Evolutionary conservation across 768 basidiomycete species (phyloP).

Genomic region (Lentinula edodes): DNA sequence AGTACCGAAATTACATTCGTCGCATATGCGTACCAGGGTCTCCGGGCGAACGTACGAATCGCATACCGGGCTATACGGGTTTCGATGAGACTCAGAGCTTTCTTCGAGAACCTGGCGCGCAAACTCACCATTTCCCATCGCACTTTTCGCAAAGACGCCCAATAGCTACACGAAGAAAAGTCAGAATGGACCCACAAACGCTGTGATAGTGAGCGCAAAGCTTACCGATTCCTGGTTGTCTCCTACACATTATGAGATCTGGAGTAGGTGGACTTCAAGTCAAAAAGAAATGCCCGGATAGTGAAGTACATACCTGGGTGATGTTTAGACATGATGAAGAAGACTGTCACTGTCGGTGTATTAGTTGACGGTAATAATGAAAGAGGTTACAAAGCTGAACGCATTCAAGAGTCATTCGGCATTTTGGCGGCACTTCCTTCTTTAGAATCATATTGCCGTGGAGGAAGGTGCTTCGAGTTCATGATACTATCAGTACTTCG

Average conservation of each 20-base stretch:
- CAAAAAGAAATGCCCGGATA: no score
- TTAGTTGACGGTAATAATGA: neutral
- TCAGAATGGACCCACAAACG: slow-evolving; percentile 8
- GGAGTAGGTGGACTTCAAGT: neutral
- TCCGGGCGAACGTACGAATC: slow-evolving; percentile 99
- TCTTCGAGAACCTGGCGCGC: neutral
- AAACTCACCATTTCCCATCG: slow-evolving; percentile 93
- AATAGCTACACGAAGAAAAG: slow-evolving; percentile 55
- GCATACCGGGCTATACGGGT: slow-evolving; percentile 78
- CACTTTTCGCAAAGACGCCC: slow-evolving; percentile 98
- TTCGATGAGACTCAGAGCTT: neutral
- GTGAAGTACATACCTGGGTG: slow-evolving; percentile 58
- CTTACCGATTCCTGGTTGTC: slow-evolving; percentile 94
- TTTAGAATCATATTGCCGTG: neutral
- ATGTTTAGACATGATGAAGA: slow-evolving; percentile 73
- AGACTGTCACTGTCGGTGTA: neutral
- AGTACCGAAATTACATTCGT: slow-evolving; percentile 99
- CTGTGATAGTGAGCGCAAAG: slow-evolving; percentile 1
- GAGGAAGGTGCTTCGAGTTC: no score
- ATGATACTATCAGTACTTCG: no score
- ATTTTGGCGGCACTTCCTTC: neutral
- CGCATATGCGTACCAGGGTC: slow-evolving; percentile 96
- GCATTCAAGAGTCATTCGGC: neutral
- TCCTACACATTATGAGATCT: slow-evolving; percentile 99
- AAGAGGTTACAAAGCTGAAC: neutral